Evolutionary conservation across 345 rosid genomes (phyloP).

Genomic region (Nephelium lappaceum): DNA sequence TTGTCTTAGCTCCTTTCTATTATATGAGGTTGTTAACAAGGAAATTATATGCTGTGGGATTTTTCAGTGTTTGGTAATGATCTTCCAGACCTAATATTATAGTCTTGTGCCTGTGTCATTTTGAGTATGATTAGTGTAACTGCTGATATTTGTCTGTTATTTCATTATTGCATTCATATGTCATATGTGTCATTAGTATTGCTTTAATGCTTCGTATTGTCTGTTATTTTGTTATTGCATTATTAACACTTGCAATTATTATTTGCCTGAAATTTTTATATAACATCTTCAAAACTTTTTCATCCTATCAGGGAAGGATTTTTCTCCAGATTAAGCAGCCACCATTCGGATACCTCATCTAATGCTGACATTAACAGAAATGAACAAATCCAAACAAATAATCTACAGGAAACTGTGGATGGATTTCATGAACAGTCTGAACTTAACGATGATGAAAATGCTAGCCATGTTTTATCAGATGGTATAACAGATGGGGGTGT

Average conservation of each 20-base stretch:
- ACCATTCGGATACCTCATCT: slow-evolving; percentile 62
- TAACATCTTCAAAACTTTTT: slow-evolving; percentile 19
- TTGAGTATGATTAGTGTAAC: not conserved
- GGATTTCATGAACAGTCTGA: slow-evolving; percentile 40
- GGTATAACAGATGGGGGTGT: slow-evolving; percentile 42
- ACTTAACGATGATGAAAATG: slow-evolving; percentile 35
- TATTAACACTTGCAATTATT: not conserved
- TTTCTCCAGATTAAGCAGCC: slow-evolving; percentile 71
- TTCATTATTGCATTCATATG: not conserved
- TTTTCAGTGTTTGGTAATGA: not conserved
- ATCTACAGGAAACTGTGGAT: slow-evolving; percentile 32
- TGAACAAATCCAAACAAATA: slow-evolving; percentile 45
- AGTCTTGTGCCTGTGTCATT: not conserved
- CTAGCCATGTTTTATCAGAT: slow-evolving; percentile 32
- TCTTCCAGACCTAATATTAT: not conserved
- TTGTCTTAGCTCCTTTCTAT: not conserved
- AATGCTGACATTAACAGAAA: slow-evolving; percentile 48
- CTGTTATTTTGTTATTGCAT: slow-evolving; percentile 11
- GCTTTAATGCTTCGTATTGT: not conserved
- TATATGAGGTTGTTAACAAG: not conserved
- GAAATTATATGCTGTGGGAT: not conserved
- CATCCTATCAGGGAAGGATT: slow-evolving; percentile 70
- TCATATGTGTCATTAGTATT: not conserved
- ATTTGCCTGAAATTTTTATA: not conserved
- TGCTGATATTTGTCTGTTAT: not conserved